Base-by-base conservation (phyloP, 495 filamentous ascomycete genomes). In the Aspergillus biplanus region DNA sequence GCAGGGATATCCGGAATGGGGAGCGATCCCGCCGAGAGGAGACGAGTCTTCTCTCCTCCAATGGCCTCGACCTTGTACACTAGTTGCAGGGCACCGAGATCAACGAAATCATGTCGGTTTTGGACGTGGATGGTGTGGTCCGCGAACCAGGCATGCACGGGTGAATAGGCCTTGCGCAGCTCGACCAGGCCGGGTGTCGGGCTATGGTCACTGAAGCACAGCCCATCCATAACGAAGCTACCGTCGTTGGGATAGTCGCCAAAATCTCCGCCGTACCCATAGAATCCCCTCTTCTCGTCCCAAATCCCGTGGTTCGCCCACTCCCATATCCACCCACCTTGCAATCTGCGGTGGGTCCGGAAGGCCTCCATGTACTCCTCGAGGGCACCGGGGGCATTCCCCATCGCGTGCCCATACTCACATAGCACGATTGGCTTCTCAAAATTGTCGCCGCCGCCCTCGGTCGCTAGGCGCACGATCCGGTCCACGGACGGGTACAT, bases 301-400 rank as follows among this genome's bases (percentile, higher is more conserved):
- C 80, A 72, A 1, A 92, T 74, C 1, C 89, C 88, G 59, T 90
- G 88, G 66, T 90, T 91, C 1, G 86, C 83, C 88, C 88, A 91
- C 68, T 90, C 87, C 87, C 89, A 91, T 33, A 90, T 82, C 58
- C 87, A 90, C 7, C 89, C 89, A 1, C 89, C 89, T 66, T 90
- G 87, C 6, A 91, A 77, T 9, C 81, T 78, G 0, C 78, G 80
- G 60, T 89, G 67, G 34, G 79, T 71, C 13, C 80, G 79, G 66
- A 90, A 91, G 1, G 79, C 77, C 16, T 87, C 77, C 44, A 85
- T 77, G 62, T 91, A 91, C 62, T 90, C 88, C 67, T 87, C 78
- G 6, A 90, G 76, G 21, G 79, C 82, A 2, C 89, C 89, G 0
- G 89, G 89, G 0, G 87, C 89, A 61, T 90, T 92, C 3, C 89